Conservation (phyloP, 495 filamentous ascomycete species). For the Lentithecium fluviatile region DNA sequence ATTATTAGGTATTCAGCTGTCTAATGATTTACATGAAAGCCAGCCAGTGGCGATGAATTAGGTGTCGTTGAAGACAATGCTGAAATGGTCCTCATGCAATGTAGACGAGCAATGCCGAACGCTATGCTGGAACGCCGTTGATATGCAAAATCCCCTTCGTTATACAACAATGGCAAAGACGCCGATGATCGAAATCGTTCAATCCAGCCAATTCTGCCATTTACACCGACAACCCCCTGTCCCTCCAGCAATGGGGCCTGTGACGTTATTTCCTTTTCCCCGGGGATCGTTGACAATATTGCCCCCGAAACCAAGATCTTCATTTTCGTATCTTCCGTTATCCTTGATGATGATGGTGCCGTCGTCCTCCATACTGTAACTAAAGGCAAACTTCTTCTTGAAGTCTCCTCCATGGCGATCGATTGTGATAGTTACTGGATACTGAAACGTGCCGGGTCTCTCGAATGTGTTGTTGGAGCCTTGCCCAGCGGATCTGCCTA, state of each 20-base stretch:
- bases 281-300: constrained; percentile 58
- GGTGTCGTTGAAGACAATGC: neutral
- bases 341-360: constrained; percentile 52
- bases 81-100: neutral
- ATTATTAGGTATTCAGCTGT: constrained; percentile 16
- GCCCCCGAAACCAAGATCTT: constrained; percentile 61
- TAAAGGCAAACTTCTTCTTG: constrained; percentile 66
- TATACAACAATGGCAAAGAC: neutral
- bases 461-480: constrained; percentile 54
- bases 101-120: neutral
- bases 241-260: constrained; percentile 62
- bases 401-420: constrained; percentile 75
- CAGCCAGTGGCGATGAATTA: constrained; percentile 18
- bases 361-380: constrained; percentile 60
- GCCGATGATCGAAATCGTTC: neutral
- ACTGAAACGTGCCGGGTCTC: constrained; percentile 76
- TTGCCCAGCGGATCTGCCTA: constrained; percentile 19
- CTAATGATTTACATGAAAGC: constrained; percentile 10
- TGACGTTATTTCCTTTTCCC: constrained; percentile 52
- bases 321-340: constrained; percentile 54
- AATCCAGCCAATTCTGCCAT: constrained; percentile 63
- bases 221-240: constrained; percentile 71
- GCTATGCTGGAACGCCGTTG: constrained; percentile 18
- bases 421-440: constrained; percentile 74
- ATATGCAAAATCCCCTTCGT: constrained; percentile 5